phyloP scores from a whole-genome alignment of 1,139 yeast genomes.

The Candida gigantensis region DNA sequence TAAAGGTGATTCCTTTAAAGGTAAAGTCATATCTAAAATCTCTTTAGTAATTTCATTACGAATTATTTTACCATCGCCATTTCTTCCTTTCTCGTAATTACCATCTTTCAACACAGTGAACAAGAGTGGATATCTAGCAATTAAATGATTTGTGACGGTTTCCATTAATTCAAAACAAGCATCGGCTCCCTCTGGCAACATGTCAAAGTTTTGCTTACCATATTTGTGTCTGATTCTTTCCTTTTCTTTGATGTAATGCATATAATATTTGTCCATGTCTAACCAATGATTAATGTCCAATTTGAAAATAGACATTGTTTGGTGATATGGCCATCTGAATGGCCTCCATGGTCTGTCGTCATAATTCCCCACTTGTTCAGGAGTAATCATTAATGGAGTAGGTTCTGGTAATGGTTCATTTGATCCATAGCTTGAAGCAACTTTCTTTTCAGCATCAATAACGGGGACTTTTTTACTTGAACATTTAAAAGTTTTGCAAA shows the following conservation, averaged over 20 bases:
- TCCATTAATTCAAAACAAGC: conserved; percentile 68
- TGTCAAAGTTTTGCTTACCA: conserved; percentile 63
- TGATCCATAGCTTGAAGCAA: conserved; percentile 13
- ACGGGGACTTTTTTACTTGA: background rate
- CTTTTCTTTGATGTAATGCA: conserved; percentile 66
- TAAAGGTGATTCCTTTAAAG: conserved; percentile 64
- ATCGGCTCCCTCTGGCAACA: conserved; percentile 68
- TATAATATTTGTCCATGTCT: conserved; percentile 75
- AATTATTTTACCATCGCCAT: conserved; percentile 39
- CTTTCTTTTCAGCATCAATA: conserved; percentile 1
- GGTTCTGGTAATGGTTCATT: conserved; percentile 43
- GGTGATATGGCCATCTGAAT: conserved; percentile 79
- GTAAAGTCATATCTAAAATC: conserved; percentile 56
- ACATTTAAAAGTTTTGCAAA: background rate
- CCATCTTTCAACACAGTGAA: conserved; percentile 52
- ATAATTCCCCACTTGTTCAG: conserved; percentile 63
- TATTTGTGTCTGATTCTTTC: conserved; percentile 55
- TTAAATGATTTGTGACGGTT: conserved; percentile 58
- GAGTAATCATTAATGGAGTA: conserved; percentile 62
- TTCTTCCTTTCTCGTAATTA: conserved; percentile 14
- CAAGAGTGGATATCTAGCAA: conserved; percentile 60
- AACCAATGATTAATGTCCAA: conserved; percentile 74
- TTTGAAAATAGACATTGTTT: conserved; percentile 73
- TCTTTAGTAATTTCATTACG: conserved; percentile 65
- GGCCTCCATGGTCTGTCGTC: conserved; percentile 84